A percentile compares a stretch with the other conserved stretches of the same genome.
phyloP scores from a whole-genome alignment of 495 filamentous ascomycete species.

The Penicillium pulvis region DNA sequence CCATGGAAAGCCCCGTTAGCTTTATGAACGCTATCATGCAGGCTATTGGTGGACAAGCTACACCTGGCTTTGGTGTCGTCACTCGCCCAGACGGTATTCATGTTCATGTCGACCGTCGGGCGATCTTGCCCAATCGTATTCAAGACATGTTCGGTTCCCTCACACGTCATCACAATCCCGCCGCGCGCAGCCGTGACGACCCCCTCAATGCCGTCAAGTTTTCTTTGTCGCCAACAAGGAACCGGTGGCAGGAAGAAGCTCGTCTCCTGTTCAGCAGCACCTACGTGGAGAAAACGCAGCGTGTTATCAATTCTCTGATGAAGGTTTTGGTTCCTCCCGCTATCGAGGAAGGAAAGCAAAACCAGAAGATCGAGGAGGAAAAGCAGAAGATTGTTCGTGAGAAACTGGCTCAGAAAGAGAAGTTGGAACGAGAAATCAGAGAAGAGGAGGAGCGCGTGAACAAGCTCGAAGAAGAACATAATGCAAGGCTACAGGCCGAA shows the following conservation, averaged over 20 bases:
- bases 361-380: constrained; percentile 53
- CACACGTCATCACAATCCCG: constrained; percentile 45
- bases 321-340: constrained; percentile 79
- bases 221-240: constrained; percentile 63
- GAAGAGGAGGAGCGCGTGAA: constrained; percentile 60
- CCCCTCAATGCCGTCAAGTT: constrained; percentile 71
- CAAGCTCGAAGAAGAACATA: constrained; percentile 67
- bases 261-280: constrained; percentile 75
- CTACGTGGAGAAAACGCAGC: constrained; percentile 69
- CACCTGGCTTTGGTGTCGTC: constrained; percentile 55
- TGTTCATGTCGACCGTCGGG: constrained; percentile 53
- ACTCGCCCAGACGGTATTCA: constrained; percentile 61
- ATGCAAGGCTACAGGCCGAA: constrained; percentile 44
- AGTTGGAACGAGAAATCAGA: constrained; percentile 54
- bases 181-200: constrained; percentile 53
- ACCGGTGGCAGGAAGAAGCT: constrained; percentile 89
- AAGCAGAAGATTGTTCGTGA: constrained; percentile 51
- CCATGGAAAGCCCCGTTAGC: constrained; percentile 62
- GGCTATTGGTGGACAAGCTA: constrained; percentile 54
- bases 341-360: constrained; percentile 70
- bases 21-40: constrained; percentile 64
- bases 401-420: constrained; percentile 50
- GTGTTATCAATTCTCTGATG: constrained; percentile 71
- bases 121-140: constrained; percentile 55
- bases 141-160: constrained; percentile 59